Base-by-base conservation (phyloP, 768 basidiomycete species). In the Serpula lacrymans region DNA sequence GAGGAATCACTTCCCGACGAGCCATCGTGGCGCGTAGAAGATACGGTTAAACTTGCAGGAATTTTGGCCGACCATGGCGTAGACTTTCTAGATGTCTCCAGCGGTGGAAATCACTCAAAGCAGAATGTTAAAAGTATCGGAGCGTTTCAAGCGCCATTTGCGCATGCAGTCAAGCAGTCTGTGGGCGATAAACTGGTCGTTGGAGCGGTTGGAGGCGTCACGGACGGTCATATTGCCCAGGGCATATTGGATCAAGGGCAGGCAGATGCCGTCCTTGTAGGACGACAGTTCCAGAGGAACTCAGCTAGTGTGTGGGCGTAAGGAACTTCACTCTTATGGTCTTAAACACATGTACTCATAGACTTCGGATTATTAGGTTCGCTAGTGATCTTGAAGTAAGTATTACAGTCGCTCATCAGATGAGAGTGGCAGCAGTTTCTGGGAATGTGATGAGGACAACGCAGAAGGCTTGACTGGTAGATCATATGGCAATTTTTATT, bases 21-120 rank as follows among this genome's bases (percentile, higher is more conserved):
- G 46, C 71, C 73, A 9, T 77, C 76, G 5, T 88, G 88, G 87
- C 72, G 74, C 12, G 47, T 74, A 1, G 77, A 84, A 54, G 88
- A 90, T 54, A 85, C 82, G 2, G 75, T 75, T 17, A 64, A 71
- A 23, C 64, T 89, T 17, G 75, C 80, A 2, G 63, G 68, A 13
- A 71, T 80, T 46, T 70, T 90, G 13, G 68, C 68, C 13, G 70
- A 75, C 11, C 71, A 78, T 31, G 86, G 86, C 5, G 74, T 90
- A 37, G 89, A 90, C 58, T 65, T 91, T 25, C 61, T 91, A 33
- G 88, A 91, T 49, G 74, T 86, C 26, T 83, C 80, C 4, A 70
- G 72, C 0, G 86, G 79, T 3, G 89, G 87, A 1, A 76, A 71
- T 37, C 64, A 71, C 42, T 55, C 69, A 1, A 50, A 53, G 30